phyloP scores from a whole-genome alignment of 2,329 filamentous ascomycete species.

The Lachnum nothofagi region DNA sequence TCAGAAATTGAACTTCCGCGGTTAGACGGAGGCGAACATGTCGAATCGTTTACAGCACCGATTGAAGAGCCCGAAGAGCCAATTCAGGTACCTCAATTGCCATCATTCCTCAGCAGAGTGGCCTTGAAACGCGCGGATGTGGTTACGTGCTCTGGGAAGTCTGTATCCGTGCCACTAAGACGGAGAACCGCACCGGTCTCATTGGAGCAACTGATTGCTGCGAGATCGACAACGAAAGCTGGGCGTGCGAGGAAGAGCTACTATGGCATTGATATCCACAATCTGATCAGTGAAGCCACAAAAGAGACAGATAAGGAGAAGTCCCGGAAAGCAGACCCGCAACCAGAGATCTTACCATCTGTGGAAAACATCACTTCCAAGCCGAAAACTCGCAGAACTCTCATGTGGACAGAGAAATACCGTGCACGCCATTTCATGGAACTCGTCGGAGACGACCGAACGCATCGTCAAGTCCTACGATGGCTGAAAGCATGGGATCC shows the following conservation, averaged over 20 bases:
- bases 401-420: slow-evolving; percentile 97
- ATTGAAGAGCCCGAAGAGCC: background rate
- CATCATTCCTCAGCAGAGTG: slow-evolving; percentile 20
- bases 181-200: slow-evolving; percentile 43
- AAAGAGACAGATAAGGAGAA: slow-evolving; percentile 37
- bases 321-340: slow-evolving; percentile 41
- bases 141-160: slow-evolving; percentile 43
- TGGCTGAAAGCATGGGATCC: slow-evolving; percentile 96
- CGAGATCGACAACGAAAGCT: slow-evolving; percentile 60
- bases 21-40: background rate
- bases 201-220: slow-evolving; percentile 64
- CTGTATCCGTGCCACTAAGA: slow-evolving; percentile 52
- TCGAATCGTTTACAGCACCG: background rate
- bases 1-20: background rate
- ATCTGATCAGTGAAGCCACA: slow-evolving; percentile 67
- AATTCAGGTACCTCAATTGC: slow-evolving; percentile 11
- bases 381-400: slow-evolving; percentile 36
- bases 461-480: slow-evolving; percentile 80
- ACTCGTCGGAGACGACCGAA: slow-evolving; percentile 88
- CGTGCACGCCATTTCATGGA: slow-evolving; percentile 88
- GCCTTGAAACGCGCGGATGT: slow-evolving; percentile 20
- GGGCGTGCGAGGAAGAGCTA: slow-evolving; percentile 70
- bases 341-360: slow-evolving; percentile 34
- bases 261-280: slow-evolving; percentile 89
- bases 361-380: slow-evolving; percentile 34